Base-by-base conservation (phyloP, 495 filamentous ascomycete species). In the Delitschia confertaspora region DNA sequence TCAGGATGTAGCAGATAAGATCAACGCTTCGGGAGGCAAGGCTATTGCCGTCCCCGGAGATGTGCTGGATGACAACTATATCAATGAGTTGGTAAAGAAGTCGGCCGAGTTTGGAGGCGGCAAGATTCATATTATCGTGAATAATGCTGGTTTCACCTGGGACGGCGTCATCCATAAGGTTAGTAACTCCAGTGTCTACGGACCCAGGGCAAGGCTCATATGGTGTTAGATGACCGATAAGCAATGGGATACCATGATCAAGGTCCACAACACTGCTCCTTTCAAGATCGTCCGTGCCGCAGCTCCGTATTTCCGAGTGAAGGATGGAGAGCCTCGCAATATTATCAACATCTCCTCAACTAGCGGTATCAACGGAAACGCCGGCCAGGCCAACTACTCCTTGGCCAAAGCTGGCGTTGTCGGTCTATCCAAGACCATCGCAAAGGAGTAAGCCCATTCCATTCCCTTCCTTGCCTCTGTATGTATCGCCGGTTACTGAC, bases 121-220 rank as follows among this genome's bases (percentile, higher is more conserved):
- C 45, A 91, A 91, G 69, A 85, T 93, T 44, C 81, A 93, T 62
- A 78, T 87, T 42, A 76, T 89, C 42, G 82, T 93, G 26, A 91
- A 91, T 60, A 91, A 89, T 65, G 86, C 86, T 1, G 85, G 85
- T 25, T 82, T 82, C 61, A 93, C 86, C 0, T 93, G 85, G 83
- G 86, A 93, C 58, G 86, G 78, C 3, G 84, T 93, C 17, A 86
- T 93, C 53, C 84, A 91, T 67, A 89, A 88, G 72, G 79, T 80
- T 40, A 37, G 26, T 25, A n/a, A n/a, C 3, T 36, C 23, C 24
- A 25, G 14, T n/a, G 10, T 2, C 9, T 4, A 23, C 23, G 13
- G 11, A 16, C 37, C 37, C 26, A 3, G n/a, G 13, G 23, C 23
- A 13, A 18, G 10, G n/a, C 13, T 33, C 5, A 29, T 9, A 37